Evolutionary conservation across 805 yeast species (phyloP), one percentile per base, ranked within the genome.

Genomic region (Hanseniaspora valbyensis): DNA sequence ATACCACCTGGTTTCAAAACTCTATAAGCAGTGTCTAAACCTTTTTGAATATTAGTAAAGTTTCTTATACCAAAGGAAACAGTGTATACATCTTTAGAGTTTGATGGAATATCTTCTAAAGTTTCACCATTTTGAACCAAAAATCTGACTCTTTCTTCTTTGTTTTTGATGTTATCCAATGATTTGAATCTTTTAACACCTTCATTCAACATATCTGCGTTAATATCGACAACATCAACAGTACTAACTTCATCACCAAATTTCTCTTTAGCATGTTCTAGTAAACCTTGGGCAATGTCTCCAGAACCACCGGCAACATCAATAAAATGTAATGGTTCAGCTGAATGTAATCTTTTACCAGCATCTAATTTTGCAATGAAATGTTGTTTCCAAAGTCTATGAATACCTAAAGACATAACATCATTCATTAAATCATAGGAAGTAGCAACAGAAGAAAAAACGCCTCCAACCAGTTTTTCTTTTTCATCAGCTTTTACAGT

Each of bases 261-360:
- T 55, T 79, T 77, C 36, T 71, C 67, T 55, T 81, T 80, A 9
- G 97, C 97, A 66, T 92, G 95, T 60, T 88, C 95, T 54, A 92
- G 71, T 55, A 92, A 74, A 2, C 98, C 94, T 67, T 87, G 87
- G 1, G 98, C 98, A 66, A 92, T 90, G 62, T 92, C 98, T 42
- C 98, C 98, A 10, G 97, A 87, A 22, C 98, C 98, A 53, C 98
- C 98, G 25, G 98, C 98, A 52, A 92, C 97, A 66, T 92, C 98
- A 55, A 92, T 73, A 61, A 92, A 90, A 53, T 80, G 77, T 59
- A 92, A 70, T 3, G 96, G 95, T 56, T 81, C 76, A 13, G 78
- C 76, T 1, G 68, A 62, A 42, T 90, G 94, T 4, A 95, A 90
- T 61, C 97, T 76, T 71, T 78, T 79, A 30, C 98, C 98, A 40